Evolutionary conservation across 2,329 filamentous ascomycete species (phyloP), one percentile per base, ranked within the genome.

Genomic region (Pezicula rhizophila): DNA sequence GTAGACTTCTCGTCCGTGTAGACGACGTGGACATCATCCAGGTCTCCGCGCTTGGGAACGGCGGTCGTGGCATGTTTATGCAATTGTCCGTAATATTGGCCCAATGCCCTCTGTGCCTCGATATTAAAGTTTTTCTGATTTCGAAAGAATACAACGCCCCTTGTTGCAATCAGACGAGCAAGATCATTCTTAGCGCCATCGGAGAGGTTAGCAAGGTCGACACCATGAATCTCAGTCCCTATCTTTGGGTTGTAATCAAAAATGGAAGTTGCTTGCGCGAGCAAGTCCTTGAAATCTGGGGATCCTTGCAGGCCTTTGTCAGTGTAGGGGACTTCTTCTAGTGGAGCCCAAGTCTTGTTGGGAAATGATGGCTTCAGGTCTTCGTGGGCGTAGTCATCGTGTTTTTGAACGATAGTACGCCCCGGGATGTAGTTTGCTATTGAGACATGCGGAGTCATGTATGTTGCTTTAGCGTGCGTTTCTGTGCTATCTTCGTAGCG

Each of bases 91-190:
- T 76, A 78, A 60, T 79, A 74, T 35, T 66, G 59, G 7, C 76
- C 75, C 3, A 80, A 65, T 47, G 72, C 67, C 8, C 75, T 65
- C 57, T 80, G 77, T 17, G 70, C 67, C n/a, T 78, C 70, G 42
- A 80, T 72, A 52, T 70, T 70, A 23, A 80, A 70, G 54, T 77
- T 73, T 48, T 74, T 68, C 59, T 81, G 78, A 42, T 72, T 65
- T 12, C 77, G 70, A 67, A 80, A 79, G 62, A 80, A 78, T 2
- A 81, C 76, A 0, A 81, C 77, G 3, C 78, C 77, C 39, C 78
- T 68, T 23, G 70, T 71, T 3, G 77, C 72, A 44, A 80, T 73
- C 41, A 77, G 62, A 0, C 74, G 60, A 0, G 75, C 75, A 3
- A 78, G 65, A 48, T 78, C 75, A 53, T 78, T 74, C 2, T 76